Evolutionary conservation across 495 filamentous ascomycete species (phyloP), one percentile per base, ranked within the genome.

Genomic region (Oidiodendron maius): DNA sequence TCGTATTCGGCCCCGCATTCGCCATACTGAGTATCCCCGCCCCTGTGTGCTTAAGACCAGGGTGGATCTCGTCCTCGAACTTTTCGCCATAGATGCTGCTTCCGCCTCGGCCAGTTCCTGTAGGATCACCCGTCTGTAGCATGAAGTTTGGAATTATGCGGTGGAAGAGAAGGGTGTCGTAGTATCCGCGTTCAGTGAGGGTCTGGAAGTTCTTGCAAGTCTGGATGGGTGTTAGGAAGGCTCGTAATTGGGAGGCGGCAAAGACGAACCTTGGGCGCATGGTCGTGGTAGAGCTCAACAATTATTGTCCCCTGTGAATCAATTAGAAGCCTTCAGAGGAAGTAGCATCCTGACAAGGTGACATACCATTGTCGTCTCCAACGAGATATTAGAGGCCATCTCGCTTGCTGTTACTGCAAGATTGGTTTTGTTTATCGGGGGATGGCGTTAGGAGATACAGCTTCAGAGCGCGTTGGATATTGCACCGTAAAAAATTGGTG

Each of bases 61-160:
- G 53, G 4, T 18, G 20, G 53, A 95, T 93, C 75, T 96, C 94
- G 67, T 98, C 93, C 50, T 86, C 91, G 66, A 97, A 98, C 63
- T 87, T 91, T 21, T 90, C 89, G 55, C 93, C 93, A 63, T 89
- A 96, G 72, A 96, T 95, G 17, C 83, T 89, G 48, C 71, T 73
- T 11, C 93, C 93, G 62, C 93, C 93, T 41, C 91, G 84, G 11
- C 93, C 93, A 0, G 93, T 98, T 45, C 93, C 93, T 2, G 93
- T 96, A 5, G 93, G 93, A 68, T 98, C 93, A 35, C 93, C 93
- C 42, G 85, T 87, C 71, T 98, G 93, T 50, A 94, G 79, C 93
- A 97, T 97, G 74, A 98, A 98, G 67, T 88, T 82, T 24, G 87
- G 80, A 61, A 97, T 97, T 45, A 98, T 82, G 57, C 93, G 89